Conservation (phyloP, 345 rosid genomes). For the Psidium guajava region DNA sequence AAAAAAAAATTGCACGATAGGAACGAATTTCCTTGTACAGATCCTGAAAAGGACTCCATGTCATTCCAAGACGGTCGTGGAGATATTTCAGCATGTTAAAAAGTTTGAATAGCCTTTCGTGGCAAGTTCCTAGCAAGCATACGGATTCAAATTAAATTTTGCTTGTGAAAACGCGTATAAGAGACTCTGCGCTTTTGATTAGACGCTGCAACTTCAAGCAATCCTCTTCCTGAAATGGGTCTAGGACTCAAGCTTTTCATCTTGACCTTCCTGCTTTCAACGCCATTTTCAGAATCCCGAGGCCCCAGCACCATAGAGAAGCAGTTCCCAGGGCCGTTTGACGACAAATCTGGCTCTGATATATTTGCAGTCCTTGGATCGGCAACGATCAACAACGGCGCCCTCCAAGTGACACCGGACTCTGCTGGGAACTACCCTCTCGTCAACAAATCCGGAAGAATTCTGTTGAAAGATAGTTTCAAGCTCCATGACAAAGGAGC, state of each 20-base stretch:
- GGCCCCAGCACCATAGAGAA: neutral
- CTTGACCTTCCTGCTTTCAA: neutral
- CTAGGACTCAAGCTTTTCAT: neutral
- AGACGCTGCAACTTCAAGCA: neutral
- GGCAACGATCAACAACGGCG: constrained; percentile 24
- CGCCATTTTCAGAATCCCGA: neutral
- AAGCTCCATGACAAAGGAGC: constrained; percentile 19
- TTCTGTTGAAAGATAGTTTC: constrained; percentile 19
- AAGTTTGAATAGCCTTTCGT: too few species aligned
- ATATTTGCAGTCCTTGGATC: neutral
- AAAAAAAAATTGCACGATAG: neutral
- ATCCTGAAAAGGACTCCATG: neutral
- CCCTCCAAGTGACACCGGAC: constrained; percentile 48
- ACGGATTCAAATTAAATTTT: too few species aligned
- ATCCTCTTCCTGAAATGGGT: neutral
- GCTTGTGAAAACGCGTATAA: too few species aligned
- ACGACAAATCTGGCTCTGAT: constrained; percentile 1
- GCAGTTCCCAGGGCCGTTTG: constrained; percentile 17
- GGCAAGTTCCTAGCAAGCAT: neutral
- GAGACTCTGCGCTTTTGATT: too few species aligned
- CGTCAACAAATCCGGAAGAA: constrained; percentile 22
- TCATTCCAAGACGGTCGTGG: neutral
- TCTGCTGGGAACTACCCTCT: constrained; percentile 14
- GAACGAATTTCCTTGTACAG: neutral
- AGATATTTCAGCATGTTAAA: neutral